Evolutionary conservation across 75 land plant genomes (phyloP).

Genomic region (Larix kaempferi): DNA sequence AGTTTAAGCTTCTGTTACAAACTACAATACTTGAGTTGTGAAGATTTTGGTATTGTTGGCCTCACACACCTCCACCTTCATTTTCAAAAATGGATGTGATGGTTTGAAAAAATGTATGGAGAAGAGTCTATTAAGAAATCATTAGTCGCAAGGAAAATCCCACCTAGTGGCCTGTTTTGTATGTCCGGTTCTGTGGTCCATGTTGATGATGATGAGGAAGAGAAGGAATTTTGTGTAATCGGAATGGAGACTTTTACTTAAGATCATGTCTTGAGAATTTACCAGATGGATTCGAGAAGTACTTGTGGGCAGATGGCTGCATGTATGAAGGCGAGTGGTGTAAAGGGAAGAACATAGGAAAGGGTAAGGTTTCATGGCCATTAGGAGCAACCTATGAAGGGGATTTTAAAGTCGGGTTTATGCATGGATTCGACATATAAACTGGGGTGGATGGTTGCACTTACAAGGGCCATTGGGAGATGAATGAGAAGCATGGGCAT

Average conservation of each 20-base stretch:
- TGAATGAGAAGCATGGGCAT: constrained; percentile 51
- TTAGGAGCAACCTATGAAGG: constrained; percentile 75
- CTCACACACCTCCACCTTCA: background rate
- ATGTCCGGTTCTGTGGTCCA: constrained; percentile 17
- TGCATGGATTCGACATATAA: constrained; percentile 60
- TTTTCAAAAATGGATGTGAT: background rate
- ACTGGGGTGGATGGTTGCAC: constrained; percentile 52
- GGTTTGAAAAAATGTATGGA: constrained; percentile 8
- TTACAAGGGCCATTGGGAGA: constrained; percentile 55
- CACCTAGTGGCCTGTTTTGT: constrained; percentile 12
- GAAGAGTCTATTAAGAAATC: background rate
- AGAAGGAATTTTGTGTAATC: background rate
- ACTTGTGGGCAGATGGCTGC: constrained; percentile 69
- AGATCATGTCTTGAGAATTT: constrained; percentile 44
- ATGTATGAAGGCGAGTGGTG: constrained; percentile 78
- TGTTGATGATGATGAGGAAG: constrained; percentile 2
- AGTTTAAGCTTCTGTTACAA: background rate
- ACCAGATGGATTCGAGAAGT: constrained; percentile 71
- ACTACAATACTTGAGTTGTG: background rate
- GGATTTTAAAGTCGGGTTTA: constrained; percentile 47
- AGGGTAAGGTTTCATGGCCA: constrained; percentile 58
- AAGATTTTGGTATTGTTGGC: background rate
- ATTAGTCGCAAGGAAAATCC: background rate
- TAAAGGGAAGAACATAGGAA: constrained; percentile 44
- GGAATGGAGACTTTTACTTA: constrained; percentile 59